Evolutionary conservation across 306 rosid species (phyloP).

Genomic region (Sicyos edulis): DNA sequence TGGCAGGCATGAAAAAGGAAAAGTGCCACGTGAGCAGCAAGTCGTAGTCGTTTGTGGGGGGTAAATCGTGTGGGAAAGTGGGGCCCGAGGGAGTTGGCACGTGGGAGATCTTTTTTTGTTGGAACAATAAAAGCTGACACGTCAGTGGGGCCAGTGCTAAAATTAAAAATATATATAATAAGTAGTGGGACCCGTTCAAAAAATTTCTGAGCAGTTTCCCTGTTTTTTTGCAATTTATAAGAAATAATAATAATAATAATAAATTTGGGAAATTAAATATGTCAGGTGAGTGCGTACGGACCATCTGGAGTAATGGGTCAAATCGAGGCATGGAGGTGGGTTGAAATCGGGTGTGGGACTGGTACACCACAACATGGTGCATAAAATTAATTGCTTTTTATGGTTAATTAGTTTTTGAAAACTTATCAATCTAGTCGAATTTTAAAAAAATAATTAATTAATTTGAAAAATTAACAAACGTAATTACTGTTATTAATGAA

Average conservation of each 20-base stretch:
- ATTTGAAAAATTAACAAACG: too few relatives aligned
- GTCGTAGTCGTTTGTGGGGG: background rate
- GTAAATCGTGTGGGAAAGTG: background rate
- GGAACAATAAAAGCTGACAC: constrained; percentile 6
- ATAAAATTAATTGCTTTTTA: background rate
- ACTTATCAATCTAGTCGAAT: too few relatives aligned
- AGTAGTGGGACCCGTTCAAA: background rate
- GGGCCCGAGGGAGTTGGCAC: background rate
- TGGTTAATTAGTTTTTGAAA: too few relatives aligned
- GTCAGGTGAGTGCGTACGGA: constrained; percentile 22
- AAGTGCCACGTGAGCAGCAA: background rate
- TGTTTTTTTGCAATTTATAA: constrained; percentile 17
- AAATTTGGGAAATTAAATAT: background rate
- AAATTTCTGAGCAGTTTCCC: constrained; percentile 13
- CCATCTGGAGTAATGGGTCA: constrained; percentile 16
- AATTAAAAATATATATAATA: background rate
- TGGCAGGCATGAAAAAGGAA: background rate
- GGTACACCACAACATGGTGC: constrained; percentile 9
- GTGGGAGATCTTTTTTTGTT: constrained; percentile 8
- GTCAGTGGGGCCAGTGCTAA: constrained; percentile 14
- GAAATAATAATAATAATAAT: too few relatives aligned
- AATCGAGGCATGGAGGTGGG: constrained; percentile 9
- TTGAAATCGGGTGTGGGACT: background rate
- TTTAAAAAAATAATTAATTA: too few relatives aligned
- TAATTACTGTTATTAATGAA: too few relatives aligned